These are phyloP conservation scores for Suaeda aralocaspica DNA, from an alignment of 148 eudicot genomes.

Conservation along the genomic window DNA sequence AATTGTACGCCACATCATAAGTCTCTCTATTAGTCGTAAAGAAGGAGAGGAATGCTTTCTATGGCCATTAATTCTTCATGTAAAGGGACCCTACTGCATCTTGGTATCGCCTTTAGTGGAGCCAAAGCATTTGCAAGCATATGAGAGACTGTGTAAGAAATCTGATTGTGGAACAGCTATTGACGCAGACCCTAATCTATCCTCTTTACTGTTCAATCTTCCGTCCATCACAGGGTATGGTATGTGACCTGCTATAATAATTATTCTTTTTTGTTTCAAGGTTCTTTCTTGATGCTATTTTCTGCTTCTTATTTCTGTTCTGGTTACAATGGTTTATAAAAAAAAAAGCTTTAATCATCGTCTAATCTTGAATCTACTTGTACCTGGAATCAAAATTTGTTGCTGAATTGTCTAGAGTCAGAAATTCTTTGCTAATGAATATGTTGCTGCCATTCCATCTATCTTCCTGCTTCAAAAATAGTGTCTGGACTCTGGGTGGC, in stretches of 20 bases:
- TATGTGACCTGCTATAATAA: constrained; percentile 43
- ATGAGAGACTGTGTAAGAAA: constrained; percentile 54
- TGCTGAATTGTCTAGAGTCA: background rate
- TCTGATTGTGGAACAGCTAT: constrained; percentile 86
- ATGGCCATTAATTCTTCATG: constrained; percentile 85
- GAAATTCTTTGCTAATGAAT: background rate
- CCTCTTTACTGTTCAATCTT: constrained; percentile 78
- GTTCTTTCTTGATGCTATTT: background rate
- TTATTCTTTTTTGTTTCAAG: background rate
- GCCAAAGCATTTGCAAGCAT: constrained; percentile 68
- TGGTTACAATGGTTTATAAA: background rate
- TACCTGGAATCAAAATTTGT: background rate
- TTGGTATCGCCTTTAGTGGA: constrained; percentile 87
- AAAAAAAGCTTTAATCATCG: too few relatives aligned
- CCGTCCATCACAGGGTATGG: constrained; percentile 99
- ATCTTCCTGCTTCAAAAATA: background rate
- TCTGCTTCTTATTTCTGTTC: background rate
- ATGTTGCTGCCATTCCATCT: background rate
- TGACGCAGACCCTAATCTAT: constrained; percentile 70
- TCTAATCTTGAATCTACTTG: background rate
- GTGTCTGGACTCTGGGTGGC: background rate
- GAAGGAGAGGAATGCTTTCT: constrained; percentile 48
- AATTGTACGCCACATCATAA: constrained; percentile 79
- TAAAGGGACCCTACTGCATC: constrained; percentile 62
- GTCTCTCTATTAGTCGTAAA: constrained; percentile 54